These are phyloP conservation scores for Licmophora abbreviata DNA, from an alignment of 108 stramenopile species.

Conservation along the genomic window DNA sequence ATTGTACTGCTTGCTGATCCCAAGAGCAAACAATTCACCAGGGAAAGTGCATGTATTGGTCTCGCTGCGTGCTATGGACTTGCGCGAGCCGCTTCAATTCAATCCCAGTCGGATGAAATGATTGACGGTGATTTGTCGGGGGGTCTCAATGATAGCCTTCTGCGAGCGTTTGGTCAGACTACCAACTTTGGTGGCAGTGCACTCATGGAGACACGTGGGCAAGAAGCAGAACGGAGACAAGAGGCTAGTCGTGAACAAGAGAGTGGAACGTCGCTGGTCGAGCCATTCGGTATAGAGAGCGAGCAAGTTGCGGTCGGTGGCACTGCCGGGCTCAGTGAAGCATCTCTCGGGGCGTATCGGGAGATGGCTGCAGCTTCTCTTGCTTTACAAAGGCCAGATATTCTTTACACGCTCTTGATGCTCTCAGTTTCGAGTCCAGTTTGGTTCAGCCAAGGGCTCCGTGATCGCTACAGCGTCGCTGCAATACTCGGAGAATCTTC, in stretches of 20 bases:
- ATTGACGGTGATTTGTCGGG: conserved; percentile 8
- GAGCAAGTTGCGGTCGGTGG: conserved; percentile 60
- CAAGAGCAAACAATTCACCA: conserved; percentile 69
- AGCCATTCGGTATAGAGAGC: conserved; percentile 15
- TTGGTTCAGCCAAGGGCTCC: conserved; percentile 40
- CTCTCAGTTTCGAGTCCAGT: conserved; percentile 62
- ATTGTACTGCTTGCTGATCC: conserved; percentile 62
- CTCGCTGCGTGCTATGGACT: conserved; percentile 73
- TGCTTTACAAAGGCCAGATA: conserved; percentile 50
- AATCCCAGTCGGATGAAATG: background rate
- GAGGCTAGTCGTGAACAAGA: conserved; percentile 10
- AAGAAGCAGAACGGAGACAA: conserved; percentile 43
- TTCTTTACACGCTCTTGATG: conserved; percentile 70
- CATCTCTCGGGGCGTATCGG: conserved; percentile 72
- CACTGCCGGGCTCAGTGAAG: conserved; percentile 66
- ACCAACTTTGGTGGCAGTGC: conserved; percentile 72
- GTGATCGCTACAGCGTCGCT: conserved; percentile 50
- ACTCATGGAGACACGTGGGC: conserved; percentile 60
- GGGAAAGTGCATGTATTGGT: conserved; percentile 76
- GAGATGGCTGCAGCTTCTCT: conserved; percentile 78
- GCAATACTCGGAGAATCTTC: conserved; percentile 44
- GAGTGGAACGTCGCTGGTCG: background rate
- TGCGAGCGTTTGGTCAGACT: conserved; percentile 75
- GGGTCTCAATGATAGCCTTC: conserved; percentile 38
- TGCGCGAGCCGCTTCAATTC: conserved; percentile 9